Percentiles rank a stretch among this genome's conserved stretches.
phyloP scores from a whole-genome alignment of 331 rosid species.

The Malus hybrid region DNA sequence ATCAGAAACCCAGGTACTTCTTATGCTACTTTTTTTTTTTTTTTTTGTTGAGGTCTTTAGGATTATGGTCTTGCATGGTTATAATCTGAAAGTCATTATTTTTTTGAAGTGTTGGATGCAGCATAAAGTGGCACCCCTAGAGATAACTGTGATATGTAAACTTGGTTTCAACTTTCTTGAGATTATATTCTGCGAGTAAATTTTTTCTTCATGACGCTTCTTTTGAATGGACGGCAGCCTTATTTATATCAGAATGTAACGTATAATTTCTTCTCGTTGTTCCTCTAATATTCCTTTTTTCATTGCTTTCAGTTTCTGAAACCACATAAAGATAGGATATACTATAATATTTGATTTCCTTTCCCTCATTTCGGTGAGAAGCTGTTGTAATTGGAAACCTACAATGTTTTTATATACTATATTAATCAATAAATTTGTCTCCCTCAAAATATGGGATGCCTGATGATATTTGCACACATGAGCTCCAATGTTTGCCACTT shows the following conservation, averaged over 20 bases:
- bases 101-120: slow-evolving; percentile 76
- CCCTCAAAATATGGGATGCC: background rate
- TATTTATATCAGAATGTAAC: slow-evolving; percentile 4
- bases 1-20: slow-evolving; percentile 67
- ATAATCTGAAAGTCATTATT: slow-evolving; percentile 2
- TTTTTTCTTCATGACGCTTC: slow-evolving; percentile 11
- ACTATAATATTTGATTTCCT: slow-evolving; percentile 8
- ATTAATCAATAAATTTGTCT: background rate
- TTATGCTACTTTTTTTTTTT: background rate
- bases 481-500: background rate
- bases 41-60: background rate
- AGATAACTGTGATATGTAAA: slow-evolving; percentile 17
- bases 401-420: background rate
- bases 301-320: slow-evolving; percentile 2
- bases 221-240: slow-evolving; percentile 5
- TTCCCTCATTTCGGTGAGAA: background rate
- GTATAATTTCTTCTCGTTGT: slow-evolving; percentile 4
- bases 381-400: background rate
- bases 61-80: background rate
- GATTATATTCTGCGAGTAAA: slow-evolving; percentile 21
- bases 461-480: background rate
- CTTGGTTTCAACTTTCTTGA: slow-evolving; percentile 13
- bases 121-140: slow-evolving; percentile 93
- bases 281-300: slow-evolving; percentile 3
- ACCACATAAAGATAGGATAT: slow-evolving; percentile 11